Base-by-base conservation (phyloP, 441 rosid species). In the Croton setiger region DNA sequence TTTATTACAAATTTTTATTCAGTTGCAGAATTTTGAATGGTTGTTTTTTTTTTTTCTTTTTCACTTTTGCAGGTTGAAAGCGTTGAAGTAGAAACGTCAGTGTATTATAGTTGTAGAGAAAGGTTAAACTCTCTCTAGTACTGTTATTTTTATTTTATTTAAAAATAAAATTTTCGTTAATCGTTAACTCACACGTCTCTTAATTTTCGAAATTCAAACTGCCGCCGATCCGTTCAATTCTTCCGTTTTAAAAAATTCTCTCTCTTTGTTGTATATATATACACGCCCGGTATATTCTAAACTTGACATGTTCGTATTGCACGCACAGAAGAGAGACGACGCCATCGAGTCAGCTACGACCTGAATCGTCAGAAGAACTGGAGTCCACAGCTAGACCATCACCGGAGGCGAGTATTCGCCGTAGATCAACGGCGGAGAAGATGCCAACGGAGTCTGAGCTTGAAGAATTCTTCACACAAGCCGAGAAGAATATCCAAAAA, bases 381-480 rank as follows among this genome's bases (percentile, higher is more conserved):
- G 77, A 82, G 41, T 82, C 79, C 7, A 64, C 76, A 18, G 76
- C 79, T 44, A 73, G 72, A 53, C 69, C 80, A 45, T 43, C 69
- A 47, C 72, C 80, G 63, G 82, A 73, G 77, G 77, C 74, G 54
- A 78, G 68, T 67, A 70, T 83, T 66, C 76, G 70, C 73, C 75
- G 66, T 49, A 80, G 74, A 72, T 68, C 75, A 64, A 37, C 48
- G 12, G 80, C 12, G 68, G 66, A 66, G 79, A 84, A 75, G 76
- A 82, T 73, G 82, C 86, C 91, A 7, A 74, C 87, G 36, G 82
- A 76, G 41, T 33, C 71, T 0, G 92, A 93, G 71, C 78, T 93
- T n/a, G 86, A 93, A 17, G 86, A 86, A 7, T 90, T 93, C 80
- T 93, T 93, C 47, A 59, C 73, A 0, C 78, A 72, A 49, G 91